phyloP scores from a whole-genome alignment of 2,329 filamentous ascomycete species.

The Colletotrichum sp. region DNA sequence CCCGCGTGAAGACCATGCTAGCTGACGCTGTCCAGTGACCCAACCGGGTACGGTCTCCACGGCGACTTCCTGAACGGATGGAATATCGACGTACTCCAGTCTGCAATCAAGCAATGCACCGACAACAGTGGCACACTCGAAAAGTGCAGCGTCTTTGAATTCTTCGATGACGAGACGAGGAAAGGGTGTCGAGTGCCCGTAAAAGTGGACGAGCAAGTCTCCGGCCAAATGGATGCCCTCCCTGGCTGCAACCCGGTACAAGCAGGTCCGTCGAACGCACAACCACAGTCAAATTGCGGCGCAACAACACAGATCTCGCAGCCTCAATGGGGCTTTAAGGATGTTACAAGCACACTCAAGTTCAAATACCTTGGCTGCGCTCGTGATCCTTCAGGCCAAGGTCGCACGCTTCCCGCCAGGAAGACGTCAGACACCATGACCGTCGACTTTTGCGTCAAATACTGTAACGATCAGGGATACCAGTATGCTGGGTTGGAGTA shows the following conservation, averaged over 20 bases:
- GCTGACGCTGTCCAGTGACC: conserved; percentile 42
- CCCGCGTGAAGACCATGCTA: not conserved
- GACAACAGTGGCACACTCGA: conserved; percentile 64
- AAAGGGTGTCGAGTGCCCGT: conserved; percentile 55
- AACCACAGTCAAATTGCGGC: conserved; percentile 29
- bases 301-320: conserved; percentile 40
- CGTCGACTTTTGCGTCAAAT: conserved; percentile 33
- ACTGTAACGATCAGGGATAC: conserved; percentile 30
- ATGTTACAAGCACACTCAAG: conserved; percentile 43
- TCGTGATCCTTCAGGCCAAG: conserved; percentile 28
- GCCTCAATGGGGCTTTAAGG: conserved; percentile 44
- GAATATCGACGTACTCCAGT: conserved; percentile 67
- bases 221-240: conserved; percentile 48
- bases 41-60: conserved; percentile 73
- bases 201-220: conserved; percentile 49
- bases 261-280: conserved; percentile 27
- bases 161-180: conserved; percentile 42
- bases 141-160: conserved; percentile 58
- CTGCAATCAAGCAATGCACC: conserved; percentile 70
- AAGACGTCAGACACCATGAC: conserved; percentile 36
- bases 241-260: conserved; percentile 59
- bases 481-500: conserved; percentile 41
- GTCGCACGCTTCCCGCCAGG: conserved; percentile 31
- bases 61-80: conserved; percentile 77
- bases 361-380: conserved; percentile 61